A percentile compares a stretch with the other conserved stretches of the same genome.
Conservation (phyloP, 2,329 filamentous ascomycete species). For the Monascus ruber region DNA sequence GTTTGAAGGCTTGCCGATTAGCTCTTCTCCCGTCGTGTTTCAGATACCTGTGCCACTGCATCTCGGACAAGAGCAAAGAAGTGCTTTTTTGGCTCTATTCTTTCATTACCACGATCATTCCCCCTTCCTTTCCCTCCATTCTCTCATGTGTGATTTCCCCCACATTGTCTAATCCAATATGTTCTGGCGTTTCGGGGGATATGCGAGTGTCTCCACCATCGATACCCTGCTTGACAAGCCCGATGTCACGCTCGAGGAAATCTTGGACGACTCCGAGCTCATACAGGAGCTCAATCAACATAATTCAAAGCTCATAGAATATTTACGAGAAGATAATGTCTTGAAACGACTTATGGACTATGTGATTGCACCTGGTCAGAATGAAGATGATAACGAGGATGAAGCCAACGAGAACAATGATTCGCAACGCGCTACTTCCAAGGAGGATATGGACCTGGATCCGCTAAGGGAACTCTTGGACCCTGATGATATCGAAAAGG, state of each 20-base stretch:
- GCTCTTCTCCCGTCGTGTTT: no score
- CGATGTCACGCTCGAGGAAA: slow-evolving; percentile 87
- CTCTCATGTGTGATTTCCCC: slow-evolving; percentile 23
- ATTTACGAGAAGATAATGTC: slow-evolving; percentile 75
- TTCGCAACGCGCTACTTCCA: slow-evolving; percentile 20
- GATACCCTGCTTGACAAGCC: slow-evolving; percentile 93
- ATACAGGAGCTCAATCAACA: slow-evolving; percentile 98
- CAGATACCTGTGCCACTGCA: no score
- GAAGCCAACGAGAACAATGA: slow-evolving; percentile 40
- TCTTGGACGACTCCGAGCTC: slow-evolving; percentile 89
- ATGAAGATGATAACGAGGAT: slow-evolving; percentile 42
- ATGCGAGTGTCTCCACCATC: slow-evolving; percentile 93
- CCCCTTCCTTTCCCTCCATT: background rate
- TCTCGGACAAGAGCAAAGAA: no score
- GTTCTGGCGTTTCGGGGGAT: slow-evolving; percentile 99
- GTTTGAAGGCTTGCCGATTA: background rate
- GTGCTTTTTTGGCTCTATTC: background rate
- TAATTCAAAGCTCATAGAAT: slow-evolving; percentile 95
- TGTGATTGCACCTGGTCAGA: slow-evolving; percentile 62
- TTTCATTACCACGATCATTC: background rate
- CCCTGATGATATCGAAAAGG: slow-evolving; percentile 51
- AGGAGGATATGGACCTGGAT: slow-evolving; percentile 29
- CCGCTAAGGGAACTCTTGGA: slow-evolving; percentile 23
- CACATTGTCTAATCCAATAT: slow-evolving; percentile 51
- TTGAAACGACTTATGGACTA: slow-evolving; percentile 80